phyloP scores from a whole-genome alignment of 495 filamentous ascomycete genomes.

The Margaritispora aquatica region DNA sequence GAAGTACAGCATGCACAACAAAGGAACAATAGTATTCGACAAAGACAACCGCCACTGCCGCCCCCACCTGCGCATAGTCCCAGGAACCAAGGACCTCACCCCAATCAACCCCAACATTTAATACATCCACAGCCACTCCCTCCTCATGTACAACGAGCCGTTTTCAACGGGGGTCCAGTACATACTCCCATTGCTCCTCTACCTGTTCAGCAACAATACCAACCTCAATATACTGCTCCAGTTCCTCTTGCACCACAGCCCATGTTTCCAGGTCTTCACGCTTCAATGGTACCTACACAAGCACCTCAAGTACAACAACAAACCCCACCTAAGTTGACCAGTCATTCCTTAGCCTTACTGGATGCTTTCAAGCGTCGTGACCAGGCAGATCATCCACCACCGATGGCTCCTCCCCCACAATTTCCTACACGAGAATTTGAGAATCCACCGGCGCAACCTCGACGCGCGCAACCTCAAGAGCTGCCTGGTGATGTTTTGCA shows the following conservation, averaged over 20 bases:
- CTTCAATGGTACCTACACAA: constrained; percentile 46
- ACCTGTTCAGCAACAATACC: constrained; percentile 36
- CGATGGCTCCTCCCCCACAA: neutral
- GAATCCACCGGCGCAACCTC: neutral
- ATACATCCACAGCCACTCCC: constrained; percentile 47
- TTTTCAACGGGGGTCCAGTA: constrained; percentile 25
- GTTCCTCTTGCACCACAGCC: constrained; percentile 23
- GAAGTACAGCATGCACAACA: constrained; percentile 5
- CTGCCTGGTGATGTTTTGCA: constrained; percentile 15
- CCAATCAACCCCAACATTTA: constrained; percentile 35
- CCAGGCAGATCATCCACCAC: constrained; percentile 2
- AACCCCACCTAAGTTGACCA: constrained; percentile 46
- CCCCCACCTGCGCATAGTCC: constrained; percentile 22
- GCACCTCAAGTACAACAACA: constrained; percentile 37
- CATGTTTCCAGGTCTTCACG: constrained; percentile 42
- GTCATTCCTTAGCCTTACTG: constrained; percentile 56
- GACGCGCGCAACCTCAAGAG: constrained; percentile 6
- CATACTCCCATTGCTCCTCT: constrained; percentile 28
- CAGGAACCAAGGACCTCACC: constrained; percentile 21
- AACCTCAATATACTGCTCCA: neutral
- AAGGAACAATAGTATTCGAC: constrained; percentile 9
- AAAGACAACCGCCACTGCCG: constrained; percentile 22
- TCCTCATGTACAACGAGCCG: constrained; percentile 22
- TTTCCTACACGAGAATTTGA: neutral
- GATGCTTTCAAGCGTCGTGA: constrained; percentile 51